Conservation (phyloP, 1,139 yeast genomes). For the Protomyces inouyei region DNA sequence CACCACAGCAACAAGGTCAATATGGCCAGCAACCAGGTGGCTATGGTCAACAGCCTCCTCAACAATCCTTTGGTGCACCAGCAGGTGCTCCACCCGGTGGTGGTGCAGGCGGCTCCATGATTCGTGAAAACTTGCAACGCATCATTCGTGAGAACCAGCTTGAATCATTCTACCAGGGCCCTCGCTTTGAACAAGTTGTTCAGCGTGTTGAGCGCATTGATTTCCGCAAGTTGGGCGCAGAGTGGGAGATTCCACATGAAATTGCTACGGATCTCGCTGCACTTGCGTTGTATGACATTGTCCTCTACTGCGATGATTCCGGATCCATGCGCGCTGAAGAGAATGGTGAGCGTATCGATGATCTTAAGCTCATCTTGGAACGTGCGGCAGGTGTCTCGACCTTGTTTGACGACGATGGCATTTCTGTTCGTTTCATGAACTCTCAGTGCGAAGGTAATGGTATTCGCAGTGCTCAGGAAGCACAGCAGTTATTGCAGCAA, state of each 20-base stretch:
- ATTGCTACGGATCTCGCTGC: slow-evolving; percentile 39
- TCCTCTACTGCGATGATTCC: slow-evolving; percentile 40
- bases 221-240: slow-evolving; percentile 35
- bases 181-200: slow-evolving; percentile 38
- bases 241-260: slow-evolving; percentile 39
- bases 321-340: slow-evolving; percentile 42
- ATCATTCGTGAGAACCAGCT: slow-evolving; percentile 38
- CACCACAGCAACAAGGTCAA: slow-evolving; percentile 20
- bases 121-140: slow-evolving; percentile 34
- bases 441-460: slow-evolving; percentile 36
- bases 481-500: slow-evolving; percentile 35
- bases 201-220: slow-evolving; percentile 31
- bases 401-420: slow-evolving; percentile 38
- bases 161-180: slow-evolving; percentile 39
- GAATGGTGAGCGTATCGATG: slow-evolving; percentile 41
- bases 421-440: slow-evolving; percentile 40
- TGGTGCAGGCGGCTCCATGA: slow-evolving; percentile 27
- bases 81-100: slow-evolving; percentile 15
- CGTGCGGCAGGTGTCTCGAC: slow-evolving; percentile 39
- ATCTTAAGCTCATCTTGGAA: slow-evolving; percentile 38
- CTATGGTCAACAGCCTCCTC: slow-evolving; percentile 1
- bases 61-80: slow-evolving; percentile 3
- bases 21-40: slow-evolving; percentile 29
- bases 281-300: slow-evolving; percentile 39
- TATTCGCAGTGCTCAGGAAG: slow-evolving; percentile 36